Percentiles rank a stretch among this genome's conserved stretches.
These are phyloP conservation scores for Rhynchospora tenuis DNA, from an alignment of 176 grass and related monocot species.

Conservation along the genomic window DNA sequence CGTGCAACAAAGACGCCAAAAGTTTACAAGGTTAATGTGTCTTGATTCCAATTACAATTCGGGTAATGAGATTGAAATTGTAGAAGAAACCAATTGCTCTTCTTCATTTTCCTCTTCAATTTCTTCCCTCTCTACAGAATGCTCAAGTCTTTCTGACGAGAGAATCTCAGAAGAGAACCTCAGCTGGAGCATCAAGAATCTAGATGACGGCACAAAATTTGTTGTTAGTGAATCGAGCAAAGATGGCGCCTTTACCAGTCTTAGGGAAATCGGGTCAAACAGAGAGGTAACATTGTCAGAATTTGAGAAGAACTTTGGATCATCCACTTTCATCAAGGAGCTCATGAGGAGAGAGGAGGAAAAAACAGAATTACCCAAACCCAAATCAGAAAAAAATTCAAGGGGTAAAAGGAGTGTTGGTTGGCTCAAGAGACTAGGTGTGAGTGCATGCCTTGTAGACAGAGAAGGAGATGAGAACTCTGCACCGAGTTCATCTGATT, in stretches of 20 bases:
- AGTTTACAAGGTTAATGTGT: slow-evolving; percentile 31
- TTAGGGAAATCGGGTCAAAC: slow-evolving; percentile 12
- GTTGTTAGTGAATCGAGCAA: slow-evolving; percentile 10
- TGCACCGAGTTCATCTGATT: slow-evolving; percentile 39
- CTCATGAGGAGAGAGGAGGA: slow-evolving; percentile 14
- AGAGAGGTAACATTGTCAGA: slow-evolving; percentile 3
- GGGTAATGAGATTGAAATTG: neutral
- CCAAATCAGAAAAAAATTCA: slow-evolving; percentile 6
- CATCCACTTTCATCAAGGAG: slow-evolving; percentile 20
- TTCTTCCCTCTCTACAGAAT: neutral
- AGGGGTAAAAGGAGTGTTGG: slow-evolving; percentile 37
- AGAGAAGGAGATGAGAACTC: slow-evolving; percentile 32
- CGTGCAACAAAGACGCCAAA: slow-evolving; percentile 29
- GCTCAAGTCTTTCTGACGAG: neutral
- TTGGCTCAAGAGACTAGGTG: slow-evolving; percentile 67
- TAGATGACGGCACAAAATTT: slow-evolving; percentile 25
- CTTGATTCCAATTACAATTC: slow-evolving; percentile 16
- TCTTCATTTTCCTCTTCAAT: slow-evolving; percentile 8
- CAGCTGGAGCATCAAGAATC: slow-evolving; percentile 30
- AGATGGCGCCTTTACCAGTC: slow-evolving; percentile 16
- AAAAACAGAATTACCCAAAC: slow-evolving; percentile 5
- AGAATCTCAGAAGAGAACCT: slow-evolving; percentile 25
- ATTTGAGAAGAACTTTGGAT: slow-evolving; percentile 17
- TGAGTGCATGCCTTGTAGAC: slow-evolving; percentile 30
- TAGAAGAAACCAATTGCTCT: neutral